Base-by-base conservation (phyloP, 805 yeast genomes). In the Suhomyces kilbournensis region DNA sequence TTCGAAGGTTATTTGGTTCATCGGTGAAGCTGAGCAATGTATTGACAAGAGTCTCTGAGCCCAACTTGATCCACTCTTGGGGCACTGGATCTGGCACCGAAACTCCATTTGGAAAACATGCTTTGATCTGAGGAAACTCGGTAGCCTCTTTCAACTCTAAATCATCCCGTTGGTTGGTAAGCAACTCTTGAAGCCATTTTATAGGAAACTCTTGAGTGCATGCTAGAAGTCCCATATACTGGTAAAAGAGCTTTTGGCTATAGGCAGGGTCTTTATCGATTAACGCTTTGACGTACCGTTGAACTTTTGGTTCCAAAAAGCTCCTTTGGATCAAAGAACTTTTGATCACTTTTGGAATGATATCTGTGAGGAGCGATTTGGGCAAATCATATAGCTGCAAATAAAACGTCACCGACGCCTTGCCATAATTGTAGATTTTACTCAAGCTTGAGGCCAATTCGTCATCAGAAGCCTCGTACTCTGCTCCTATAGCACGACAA, bases 161-260 rank as follows among this genome's bases (percentile, higher is more conserved):
- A 7, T 4, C 22, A 1, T 9, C 17, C 19, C 5, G 7, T 3
- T 20, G 15, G 3, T 43, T 23, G 15, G 44, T 44, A 14, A 53
- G 51, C 20, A 51, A 34, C 14, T 35, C 15, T 32, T 23, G 23
- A 12, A 53, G 38, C 55, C 55, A 53, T 6, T 42, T 14, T 3
- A 19, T 12, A 3, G 55, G 55, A 28, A 53, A 53, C 25, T 44
- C 25, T 5, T 46, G 44, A 10, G 46, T 46, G n/a, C 44, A 9
- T n/a, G 20, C 46, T 7, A 49, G 28, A 34, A 34, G 38, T 3
- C 55, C 55, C 28, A 53, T 30, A 28, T 46, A 53, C 39, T 53
- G 55, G 38, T 46, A 47, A 8, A 53, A 39, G 15, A 49, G 17
- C 15, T 44, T 42, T 3, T 25, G 44, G 20, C 30, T 42, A 26